Conservation (phyloP, 306 rosid genomes). For the Aeschynomene evenia region DNA sequence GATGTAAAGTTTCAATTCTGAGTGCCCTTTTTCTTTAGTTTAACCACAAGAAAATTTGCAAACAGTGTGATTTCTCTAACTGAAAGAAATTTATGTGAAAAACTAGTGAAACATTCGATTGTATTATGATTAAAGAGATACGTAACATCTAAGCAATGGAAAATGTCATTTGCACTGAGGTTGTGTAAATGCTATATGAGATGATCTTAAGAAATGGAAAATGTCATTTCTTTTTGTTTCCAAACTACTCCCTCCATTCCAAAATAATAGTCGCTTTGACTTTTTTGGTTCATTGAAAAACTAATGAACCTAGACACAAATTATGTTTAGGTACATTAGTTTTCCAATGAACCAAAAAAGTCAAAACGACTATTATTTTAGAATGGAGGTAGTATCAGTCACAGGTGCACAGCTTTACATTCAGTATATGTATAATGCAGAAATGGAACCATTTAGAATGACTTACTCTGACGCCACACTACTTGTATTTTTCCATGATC, state of each 20-base stretch:
- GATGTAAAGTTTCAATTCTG: background rate
- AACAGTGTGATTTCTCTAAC: background rate
- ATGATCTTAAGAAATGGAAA: constrained; percentile 8
- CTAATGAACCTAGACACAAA: no score
- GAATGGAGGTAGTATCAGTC: no score
- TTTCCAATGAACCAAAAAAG: no score
- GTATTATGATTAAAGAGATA: background rate
- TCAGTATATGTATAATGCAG: constrained; percentile 13
- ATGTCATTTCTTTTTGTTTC: background rate
- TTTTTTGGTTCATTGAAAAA: no score
- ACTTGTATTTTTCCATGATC: constrained; percentile 98
- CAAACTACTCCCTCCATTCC: no score
- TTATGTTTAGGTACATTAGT: no score
- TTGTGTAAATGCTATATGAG: background rate
- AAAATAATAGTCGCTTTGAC: no score
- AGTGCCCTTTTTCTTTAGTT: background rate
- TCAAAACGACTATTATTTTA: no score
- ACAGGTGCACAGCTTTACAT: constrained; percentile 24
- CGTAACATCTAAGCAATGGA: background rate
- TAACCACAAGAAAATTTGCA: constrained; percentile 4
- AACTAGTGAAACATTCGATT: background rate
- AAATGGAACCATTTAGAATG: constrained; percentile 27
- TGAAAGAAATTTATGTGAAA: background rate
- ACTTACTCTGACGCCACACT: constrained; percentile 33
- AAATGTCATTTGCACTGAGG: constrained; percentile 23